Percentiles rank a stretch among this genome's conserved stretches.
phyloP scores from a whole-genome alignment of 2,329 filamentous ascomycete genomes.

The Colletotrichum sidae region DNA sequence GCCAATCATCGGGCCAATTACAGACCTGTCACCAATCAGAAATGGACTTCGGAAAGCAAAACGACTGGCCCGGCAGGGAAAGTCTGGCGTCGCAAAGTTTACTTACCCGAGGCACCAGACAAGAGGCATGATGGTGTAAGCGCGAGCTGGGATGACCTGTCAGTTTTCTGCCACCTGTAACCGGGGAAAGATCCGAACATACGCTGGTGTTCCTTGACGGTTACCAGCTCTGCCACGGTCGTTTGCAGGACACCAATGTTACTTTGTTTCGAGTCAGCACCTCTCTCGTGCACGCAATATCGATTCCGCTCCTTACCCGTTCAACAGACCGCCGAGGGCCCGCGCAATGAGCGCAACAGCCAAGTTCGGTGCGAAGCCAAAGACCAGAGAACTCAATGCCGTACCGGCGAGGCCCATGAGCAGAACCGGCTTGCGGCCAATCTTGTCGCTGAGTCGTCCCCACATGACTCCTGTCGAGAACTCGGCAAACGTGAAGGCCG shows the following conservation, averaged over 20 bases:
- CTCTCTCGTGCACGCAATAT: not conserved
- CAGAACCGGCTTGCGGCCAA: slow-evolving; percentile 93
- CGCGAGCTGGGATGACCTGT: slow-evolving; percentile 70
- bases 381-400: slow-evolving; percentile 89
- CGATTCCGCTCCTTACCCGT: slow-evolving; percentile 75
- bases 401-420: slow-evolving; percentile 91
- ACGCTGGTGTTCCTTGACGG: slow-evolving; percentile 93
- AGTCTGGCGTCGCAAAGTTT: not conserved
- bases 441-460: slow-evolving; percentile 90
- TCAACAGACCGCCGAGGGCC: slow-evolving; percentile 89
- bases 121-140: slow-evolving; percentile 97
- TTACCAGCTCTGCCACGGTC: slow-evolving; percentile 93
- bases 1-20: slow-evolving; percentile 91
- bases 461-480: slow-evolving; percentile 93
- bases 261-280: slow-evolving; percentile 55
- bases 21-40: slow-evolving; percentile 70
- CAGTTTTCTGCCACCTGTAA: slow-evolving; percentile 42
- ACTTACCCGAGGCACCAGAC: slow-evolving; percentile 93
- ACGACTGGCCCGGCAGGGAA: slow-evolving; percentile 15
- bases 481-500: slow-evolving; percentile 94
- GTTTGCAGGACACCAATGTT: slow-evolving; percentile 97
- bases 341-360: slow-evolving; percentile 87
- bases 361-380: slow-evolving; percentile 89
- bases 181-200: slow-evolving; percentile 49
- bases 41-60: slow-evolving; percentile 18